These are phyloP conservation scores for Colletotrichum destructivum DNA, from an alignment of 2,329 filamentous ascomycete species.

Conservation along the genomic window DNA sequence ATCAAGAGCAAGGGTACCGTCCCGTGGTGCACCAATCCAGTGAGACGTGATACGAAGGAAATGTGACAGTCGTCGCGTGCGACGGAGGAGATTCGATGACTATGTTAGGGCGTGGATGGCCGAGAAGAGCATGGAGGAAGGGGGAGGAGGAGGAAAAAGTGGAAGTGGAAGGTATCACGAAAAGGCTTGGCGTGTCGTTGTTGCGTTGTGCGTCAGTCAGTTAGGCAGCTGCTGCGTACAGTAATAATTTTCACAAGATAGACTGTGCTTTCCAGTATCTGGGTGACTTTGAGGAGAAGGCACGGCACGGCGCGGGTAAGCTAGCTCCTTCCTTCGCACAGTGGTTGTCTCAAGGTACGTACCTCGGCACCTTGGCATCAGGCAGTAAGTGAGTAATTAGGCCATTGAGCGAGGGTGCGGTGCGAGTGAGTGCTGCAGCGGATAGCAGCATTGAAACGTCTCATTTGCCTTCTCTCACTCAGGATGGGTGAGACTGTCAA, in stretches of 20 bases:
- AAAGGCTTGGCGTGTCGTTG: slow-evolving; percentile 21
- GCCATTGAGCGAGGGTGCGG: too few species aligned
- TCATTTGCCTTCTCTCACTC: neutral
- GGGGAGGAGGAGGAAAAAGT: neutral
- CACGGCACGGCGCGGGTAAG: neutral
- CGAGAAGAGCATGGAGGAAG: neutral
- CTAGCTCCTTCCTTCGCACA: neutral
- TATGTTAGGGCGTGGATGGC: neutral
- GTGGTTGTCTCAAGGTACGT: neutral
- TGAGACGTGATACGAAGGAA: neutral
- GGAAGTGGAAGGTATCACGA: slow-evolving; percentile 28
- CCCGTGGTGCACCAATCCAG: neutral
- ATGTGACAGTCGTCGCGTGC: neutral
- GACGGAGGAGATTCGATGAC: neutral
- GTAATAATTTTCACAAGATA: neutral
- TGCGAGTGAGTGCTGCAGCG: neutral
- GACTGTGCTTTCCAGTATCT: neutral
- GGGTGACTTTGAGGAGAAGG: neutral
- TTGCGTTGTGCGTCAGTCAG: slow-evolving; percentile 16
- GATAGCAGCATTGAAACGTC: neutral
- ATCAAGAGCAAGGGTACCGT: neutral
- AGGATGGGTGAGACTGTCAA: neutral
- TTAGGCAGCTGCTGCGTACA: slow-evolving; percentile 40
- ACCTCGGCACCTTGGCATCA: neutral
- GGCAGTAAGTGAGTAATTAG: neutral